Evolutionary conservation across 78 protist genomes (phyloP), one percentile per base, ranked within the genome.

Genomic region (Dictyostelium citrinum): DNA sequence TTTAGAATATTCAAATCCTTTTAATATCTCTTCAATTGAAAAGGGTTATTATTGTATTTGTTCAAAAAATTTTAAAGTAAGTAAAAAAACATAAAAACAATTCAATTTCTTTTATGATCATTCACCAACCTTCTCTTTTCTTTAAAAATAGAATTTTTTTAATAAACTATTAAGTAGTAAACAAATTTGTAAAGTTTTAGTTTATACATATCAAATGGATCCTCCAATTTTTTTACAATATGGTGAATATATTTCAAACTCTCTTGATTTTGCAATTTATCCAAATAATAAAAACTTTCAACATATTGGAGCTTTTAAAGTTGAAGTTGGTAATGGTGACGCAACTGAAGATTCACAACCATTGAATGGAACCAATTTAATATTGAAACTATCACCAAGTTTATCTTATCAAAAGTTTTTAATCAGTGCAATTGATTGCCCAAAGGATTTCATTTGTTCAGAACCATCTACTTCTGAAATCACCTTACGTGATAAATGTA

Each of bases 191-290:
- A 29, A 24, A 20, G 14, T 78, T 6, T 29, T 78, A 24, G 67
- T 78, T 46, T 78, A 78, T 27, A 78, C 83, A 27, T 29, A 29
- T 46, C 83, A 78, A 46, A 46, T 78, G 60, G 83, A 78, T 78
- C 37, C 60, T 7, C 83, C 83, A 16, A 78, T 78, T 29, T 46
- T 78, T 12, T 24, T 35, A 46, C 70, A 29, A 10, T 10, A 46
- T 46, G 60, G 37, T 24, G 67, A 78, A 78, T 78, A 78, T 78
- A 78, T 78, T n/a, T 17, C 17, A 11, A 46, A n/a, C 22, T 14
- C 17, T 12, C 35, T 78, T 14, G 24, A 46, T 3, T 24, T 78
- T 27, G 27, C 11, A 3, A 46, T 78, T 41, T 35, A 49, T 24
- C 41, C 27, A 46, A 27, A 78, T 46, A 46, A 11, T 29, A 46